Evolutionary conservation across 352 stramenopile genomes (phyloP).

Genomic region (Aphanomyces cochlioides): DNA sequence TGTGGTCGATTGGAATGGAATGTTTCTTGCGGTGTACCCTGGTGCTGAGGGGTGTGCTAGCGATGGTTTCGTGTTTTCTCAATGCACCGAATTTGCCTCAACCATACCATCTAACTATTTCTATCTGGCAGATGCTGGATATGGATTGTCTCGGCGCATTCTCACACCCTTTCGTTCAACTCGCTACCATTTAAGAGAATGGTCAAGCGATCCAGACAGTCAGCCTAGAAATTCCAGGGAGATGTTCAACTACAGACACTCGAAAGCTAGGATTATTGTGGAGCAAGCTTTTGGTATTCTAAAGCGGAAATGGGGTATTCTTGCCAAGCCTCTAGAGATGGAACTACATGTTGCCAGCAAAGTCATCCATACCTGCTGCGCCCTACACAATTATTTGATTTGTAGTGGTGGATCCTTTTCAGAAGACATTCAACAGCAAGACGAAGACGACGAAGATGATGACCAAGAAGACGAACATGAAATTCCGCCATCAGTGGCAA

Average conservation of each 20-base stretch:
- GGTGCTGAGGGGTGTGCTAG: neutral
- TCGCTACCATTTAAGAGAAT: neutral
- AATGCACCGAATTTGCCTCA: neutral
- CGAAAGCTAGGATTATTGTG: neutral
- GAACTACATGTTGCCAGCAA: neutral
- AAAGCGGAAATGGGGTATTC: neutral
- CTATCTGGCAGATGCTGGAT: neutral
- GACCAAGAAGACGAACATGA: neutral
- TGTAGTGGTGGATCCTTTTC: neutral
- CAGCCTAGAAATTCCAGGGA: neutral
- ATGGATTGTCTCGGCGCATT: neutral
- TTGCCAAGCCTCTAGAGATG: neutral
- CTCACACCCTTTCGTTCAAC: neutral
- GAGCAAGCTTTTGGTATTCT: neutral
- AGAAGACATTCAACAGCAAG: neutral
- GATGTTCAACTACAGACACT: neutral
- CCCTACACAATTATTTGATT: neutral
- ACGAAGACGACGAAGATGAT: neutral
- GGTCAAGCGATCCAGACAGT: neutral
- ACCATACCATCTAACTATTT: neutral
- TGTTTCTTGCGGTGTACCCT: too few relatives aligned
- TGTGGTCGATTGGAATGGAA: too few relatives aligned
- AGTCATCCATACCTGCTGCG: neutral
- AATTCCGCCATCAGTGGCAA: too few relatives aligned
- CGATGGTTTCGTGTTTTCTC: neutral